phyloP scores from a whole-genome alignment of 2,329 filamentous ascomycete genomes.

The Cercospora canescens region DNA sequence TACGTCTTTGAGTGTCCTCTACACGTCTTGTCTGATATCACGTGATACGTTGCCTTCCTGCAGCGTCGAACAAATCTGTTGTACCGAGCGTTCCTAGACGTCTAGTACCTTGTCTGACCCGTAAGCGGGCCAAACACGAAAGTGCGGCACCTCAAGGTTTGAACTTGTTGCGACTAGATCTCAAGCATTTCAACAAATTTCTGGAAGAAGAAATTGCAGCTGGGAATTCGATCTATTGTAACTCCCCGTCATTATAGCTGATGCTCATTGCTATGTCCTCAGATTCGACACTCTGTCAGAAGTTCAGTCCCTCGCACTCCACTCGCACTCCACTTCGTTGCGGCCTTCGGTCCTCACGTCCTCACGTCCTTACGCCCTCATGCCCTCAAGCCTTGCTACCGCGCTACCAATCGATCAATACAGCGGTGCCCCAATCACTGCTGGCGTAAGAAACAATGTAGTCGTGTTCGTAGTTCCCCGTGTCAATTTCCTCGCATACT shows the following conservation, averaged over 20 bases:
- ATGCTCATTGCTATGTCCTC: not conserved
- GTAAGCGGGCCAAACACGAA: not conserved
- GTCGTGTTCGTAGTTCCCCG: too few relatives aligned
- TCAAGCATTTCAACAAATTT: not conserved
- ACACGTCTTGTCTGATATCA: not conserved
- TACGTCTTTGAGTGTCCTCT: not conserved
- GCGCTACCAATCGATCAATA: too few relatives aligned
- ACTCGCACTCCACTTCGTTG: too few relatives aligned
- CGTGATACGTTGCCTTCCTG: not conserved
- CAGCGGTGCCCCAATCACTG: not conserved
- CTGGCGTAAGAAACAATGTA: too few relatives aligned
- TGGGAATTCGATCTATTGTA: not conserved
- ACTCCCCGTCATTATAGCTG: not conserved
- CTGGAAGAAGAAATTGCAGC: not conserved
- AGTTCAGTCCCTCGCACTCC: not conserved
- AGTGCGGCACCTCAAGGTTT: not conserved
- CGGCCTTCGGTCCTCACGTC: too few relatives aligned
- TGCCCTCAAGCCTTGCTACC: too few relatives aligned
- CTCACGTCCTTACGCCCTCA: too few relatives aligned
- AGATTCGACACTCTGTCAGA: not conserved
- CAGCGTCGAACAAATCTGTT: not conserved
- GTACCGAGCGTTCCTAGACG: too few relatives aligned
- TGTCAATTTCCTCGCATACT: not conserved
- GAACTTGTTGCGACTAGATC: not conserved
- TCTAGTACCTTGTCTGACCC: not conserved